Percentiles rank a stretch among this genome's conserved stretches.
phyloP scores from a whole-genome alignment of 192 early-diverging fungal genomes.

The Entophlyctis helioformis region DNA sequence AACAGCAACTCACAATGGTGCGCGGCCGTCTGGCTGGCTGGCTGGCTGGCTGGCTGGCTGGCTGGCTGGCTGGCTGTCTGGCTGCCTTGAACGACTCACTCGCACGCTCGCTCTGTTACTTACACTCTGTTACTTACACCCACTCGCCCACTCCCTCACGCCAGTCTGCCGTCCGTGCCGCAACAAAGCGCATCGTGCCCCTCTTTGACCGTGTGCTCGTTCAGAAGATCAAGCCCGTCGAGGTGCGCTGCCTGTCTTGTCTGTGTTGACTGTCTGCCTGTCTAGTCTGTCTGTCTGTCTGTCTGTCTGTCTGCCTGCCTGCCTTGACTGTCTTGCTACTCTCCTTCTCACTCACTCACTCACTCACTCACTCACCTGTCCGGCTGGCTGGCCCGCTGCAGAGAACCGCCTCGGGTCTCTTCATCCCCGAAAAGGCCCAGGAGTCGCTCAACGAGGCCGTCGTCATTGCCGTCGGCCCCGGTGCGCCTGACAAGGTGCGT shows the following conservation, averaged over 20 bases:
- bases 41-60: no score
- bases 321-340: background rate
- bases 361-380: no score
- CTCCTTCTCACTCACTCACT: background rate
- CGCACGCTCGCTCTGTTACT: no score
- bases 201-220: conserved; percentile 97
- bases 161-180: background rate
- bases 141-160: no score
- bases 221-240: conserved; percentile 87
- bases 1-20: no score
- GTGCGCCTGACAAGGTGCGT: conserved; percentile 59
- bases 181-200: conserved; percentile 80
- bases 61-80: no score
- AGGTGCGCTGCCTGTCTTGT: no score
- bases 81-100: no score
- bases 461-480: conserved; percentile 90
- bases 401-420: conserved; percentile 92
- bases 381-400: conserved; percentile 25
- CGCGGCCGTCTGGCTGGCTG: no score
- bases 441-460: conserved; percentile 93
- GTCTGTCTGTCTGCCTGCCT: no score
- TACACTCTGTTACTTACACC: no score
- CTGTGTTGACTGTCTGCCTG: no score
- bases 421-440: conserved; percentile 98
- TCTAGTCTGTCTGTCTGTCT: background rate